These are phyloP conservation scores for Lepidium aucheri DNA, from an alignment of 345 rosid genomes.

Conservation along the genomic window DNA sequence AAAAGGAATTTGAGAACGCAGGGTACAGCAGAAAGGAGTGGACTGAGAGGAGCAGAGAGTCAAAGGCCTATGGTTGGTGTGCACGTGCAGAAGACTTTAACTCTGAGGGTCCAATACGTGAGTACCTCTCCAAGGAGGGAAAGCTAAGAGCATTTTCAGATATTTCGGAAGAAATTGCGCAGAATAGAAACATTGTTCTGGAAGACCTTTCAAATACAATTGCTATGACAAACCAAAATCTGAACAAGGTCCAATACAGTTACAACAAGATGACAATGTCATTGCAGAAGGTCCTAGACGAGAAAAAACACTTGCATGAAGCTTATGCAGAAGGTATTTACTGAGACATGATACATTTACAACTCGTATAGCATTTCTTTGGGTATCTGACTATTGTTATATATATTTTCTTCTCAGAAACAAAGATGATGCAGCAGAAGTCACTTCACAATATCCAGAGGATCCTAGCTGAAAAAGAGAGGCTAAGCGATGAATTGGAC, in stretches of 20 bases:
- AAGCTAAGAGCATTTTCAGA: constrained; percentile 46
- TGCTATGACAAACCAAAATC: constrained; percentile 53
- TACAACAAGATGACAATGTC: constrained; percentile 58
- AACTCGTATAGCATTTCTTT: not conserved
- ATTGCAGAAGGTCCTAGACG: constrained; percentile 54
- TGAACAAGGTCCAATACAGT: constrained; percentile 41
- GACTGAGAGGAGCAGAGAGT: constrained; percentile 30
- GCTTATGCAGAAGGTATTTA: constrained; percentile 63
- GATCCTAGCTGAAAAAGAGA: constrained; percentile 63
- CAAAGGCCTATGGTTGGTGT: constrained; percentile 61
- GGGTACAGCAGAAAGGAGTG: constrained; percentile 49
- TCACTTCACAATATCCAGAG: constrained; percentile 55
- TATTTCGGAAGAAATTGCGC: constrained; percentile 38
- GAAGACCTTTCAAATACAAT: constrained; percentile 45
- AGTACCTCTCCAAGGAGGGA: constrained; percentile 54
- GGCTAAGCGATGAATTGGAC: constrained; percentile 54
- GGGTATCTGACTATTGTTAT: not conserved
- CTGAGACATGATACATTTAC: not conserved
- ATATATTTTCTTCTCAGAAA: constrained; percentile 37
- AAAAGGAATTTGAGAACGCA: constrained; percentile 46
- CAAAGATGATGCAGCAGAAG: constrained; percentile 64
- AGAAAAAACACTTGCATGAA: constrained; percentile 52
- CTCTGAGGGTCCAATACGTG: constrained; percentile 57
- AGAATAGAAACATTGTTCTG: constrained; percentile 37
- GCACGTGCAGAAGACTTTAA: constrained; percentile 65